Base-by-base conservation (phyloP, 768 basidiomycete genomes). In the Tylopilus plumbeoviolaceoides region DNA sequence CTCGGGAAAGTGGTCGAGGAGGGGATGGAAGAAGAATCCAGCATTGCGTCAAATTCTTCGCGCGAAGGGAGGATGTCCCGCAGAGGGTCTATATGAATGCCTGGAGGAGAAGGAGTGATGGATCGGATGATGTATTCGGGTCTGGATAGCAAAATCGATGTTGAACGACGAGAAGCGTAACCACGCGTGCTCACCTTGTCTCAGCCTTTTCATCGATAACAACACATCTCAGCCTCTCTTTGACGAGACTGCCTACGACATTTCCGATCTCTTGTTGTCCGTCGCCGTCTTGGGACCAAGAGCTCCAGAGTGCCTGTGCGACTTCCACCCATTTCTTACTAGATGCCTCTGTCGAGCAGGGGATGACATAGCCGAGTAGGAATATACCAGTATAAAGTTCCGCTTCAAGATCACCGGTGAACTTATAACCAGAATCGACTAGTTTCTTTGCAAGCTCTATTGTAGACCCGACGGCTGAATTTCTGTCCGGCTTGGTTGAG, bases 1-100 rank as follows among this genome's bases (percentile, higher is more conserved):
- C 82, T 83, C 4, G 79, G 59, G 47, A 83, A 74, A 33, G 74
- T 68, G 2, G 81, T 72, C 15, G 75, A 73, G 0, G 77, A 65
- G 1, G 79, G 72, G 28, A 88, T 69, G 4, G 55, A 59, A 17
- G 68, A 58, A 1, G 56, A 68, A 20, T 63, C 61, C 3, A 84
- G 74, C 69, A 82, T 73, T 2, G 62, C 57, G 23, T 83, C 76
- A 17, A 86, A 68, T 49, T 75, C 74, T 0, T 66, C 59, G 8
- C 64, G 59, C 7, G 78, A 67, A 0, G 83, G 85, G 57, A 87
- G 76, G 36, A 87, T 69, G 33, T 83, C 82, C 10, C 54, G 48
- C 4, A 82, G 59, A 17, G 79, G 59, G 9, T 79, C 65, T 12
- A 78, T 48, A 5, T 64, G 55, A 21, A 78, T 57, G 4, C 73